Base-by-base conservation (phyloP, 2,329 filamentous ascomycete genomes). In the Escovopsis weberi region DNA sequence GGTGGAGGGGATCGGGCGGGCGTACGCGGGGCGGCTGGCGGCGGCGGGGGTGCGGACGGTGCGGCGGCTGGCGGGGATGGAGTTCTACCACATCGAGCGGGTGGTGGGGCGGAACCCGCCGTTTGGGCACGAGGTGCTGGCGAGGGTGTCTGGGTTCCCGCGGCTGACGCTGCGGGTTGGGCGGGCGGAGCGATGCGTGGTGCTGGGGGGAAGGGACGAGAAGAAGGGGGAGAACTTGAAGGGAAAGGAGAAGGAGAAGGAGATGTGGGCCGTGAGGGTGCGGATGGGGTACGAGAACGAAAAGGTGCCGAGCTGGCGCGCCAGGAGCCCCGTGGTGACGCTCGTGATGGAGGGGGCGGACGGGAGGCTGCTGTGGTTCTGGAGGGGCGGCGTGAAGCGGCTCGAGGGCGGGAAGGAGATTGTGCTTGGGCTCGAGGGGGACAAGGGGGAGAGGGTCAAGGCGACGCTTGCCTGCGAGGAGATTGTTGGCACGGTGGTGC, bases 391-490 rank as follows among this genome's bases (percentile, higher is more conserved):
- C 54, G 74, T 83, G 6, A 75, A 65, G 47, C 81, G 76, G 47
- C 58, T 94, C 8, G 69, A 67, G 26, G 32, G 30, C 5, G 72
- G 70, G 0, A 73, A 80, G 26, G 65, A 66, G 6, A 53, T 68
- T 23, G 71, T 80, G 82, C 48, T 72, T 62, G 18, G 53, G 0
- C 72, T 78, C 1, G 62, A 72, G 0, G 56, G 86, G 18, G 69
- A 59, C 1, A 63, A 63, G 4, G 56, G 66, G 0, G 70, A 74
- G 15, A 74, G 81, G 44, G 62, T 69, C 3, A 72, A 91, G 32
- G 69, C 69, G 23, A 85, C 78, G 46, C 76, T 88, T 39, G 83
- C 85, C 58, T 96, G 88, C 50, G 89, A 95, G 61, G 80, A 86
- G 37, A 82, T 96, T 52, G 85, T 79, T 3, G 77, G 77, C 2